phyloP scores from a whole-genome alignment of 2,329 filamentous ascomycete genomes.

The Seiridium cupressi region DNA sequence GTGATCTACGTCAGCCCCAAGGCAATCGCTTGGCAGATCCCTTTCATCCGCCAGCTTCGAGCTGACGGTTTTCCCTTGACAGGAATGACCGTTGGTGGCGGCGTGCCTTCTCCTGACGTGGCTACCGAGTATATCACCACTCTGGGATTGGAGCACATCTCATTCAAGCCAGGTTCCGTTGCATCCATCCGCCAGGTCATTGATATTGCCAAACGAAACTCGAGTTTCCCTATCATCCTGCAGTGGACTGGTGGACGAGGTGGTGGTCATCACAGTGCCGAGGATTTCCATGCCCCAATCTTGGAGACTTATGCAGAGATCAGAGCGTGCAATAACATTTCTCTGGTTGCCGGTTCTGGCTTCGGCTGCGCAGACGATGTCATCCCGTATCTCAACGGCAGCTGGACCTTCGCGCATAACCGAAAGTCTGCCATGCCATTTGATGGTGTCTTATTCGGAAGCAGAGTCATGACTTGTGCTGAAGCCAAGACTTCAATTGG shows the following conservation, averaged over 20 bases:
- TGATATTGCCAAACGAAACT: slow-evolving; percentile 44
- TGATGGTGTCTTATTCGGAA: slow-evolving; percentile 43
- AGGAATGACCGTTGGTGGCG: slow-evolving; percentile 45
- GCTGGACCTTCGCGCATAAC: slow-evolving; percentile 39
- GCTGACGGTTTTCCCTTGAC: slow-evolving; percentile 43
- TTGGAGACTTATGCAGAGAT: slow-evolving; percentile 42
- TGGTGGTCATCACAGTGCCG: slow-evolving; percentile 47
- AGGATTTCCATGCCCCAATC: slow-evolving; percentile 48
- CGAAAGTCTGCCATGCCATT: slow-evolving; percentile 42
- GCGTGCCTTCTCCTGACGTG: slow-evolving; percentile 44
- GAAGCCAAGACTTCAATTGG: slow-evolving; percentile 40
- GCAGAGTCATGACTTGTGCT: slow-evolving; percentile 45
- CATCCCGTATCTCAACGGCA: slow-evolving; percentile 43
- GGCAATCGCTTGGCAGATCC: slow-evolving; percentile 51
- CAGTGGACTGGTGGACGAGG: slow-evolving; percentile 50
- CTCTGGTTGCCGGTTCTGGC: slow-evolving; percentile 44
- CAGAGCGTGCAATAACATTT: slow-evolving; percentile 41
- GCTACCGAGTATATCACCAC: slow-evolving; percentile 43
- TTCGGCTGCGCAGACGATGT: slow-evolving; percentile 45
- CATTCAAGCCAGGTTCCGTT: slow-evolving; percentile 45
- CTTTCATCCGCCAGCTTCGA: slow-evolving; percentile 43
- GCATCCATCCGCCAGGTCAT: slow-evolving; percentile 43
- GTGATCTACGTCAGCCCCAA: slow-evolving; percentile 52
- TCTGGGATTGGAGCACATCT: slow-evolving; percentile 44
- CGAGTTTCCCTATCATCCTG: slow-evolving; percentile 40